A percentile compares a stretch with the other conserved stretches of the same genome.
phyloP scores from a whole-genome alignment of 306 rosid genomes.

The Lagenaria siceraria region DNA sequence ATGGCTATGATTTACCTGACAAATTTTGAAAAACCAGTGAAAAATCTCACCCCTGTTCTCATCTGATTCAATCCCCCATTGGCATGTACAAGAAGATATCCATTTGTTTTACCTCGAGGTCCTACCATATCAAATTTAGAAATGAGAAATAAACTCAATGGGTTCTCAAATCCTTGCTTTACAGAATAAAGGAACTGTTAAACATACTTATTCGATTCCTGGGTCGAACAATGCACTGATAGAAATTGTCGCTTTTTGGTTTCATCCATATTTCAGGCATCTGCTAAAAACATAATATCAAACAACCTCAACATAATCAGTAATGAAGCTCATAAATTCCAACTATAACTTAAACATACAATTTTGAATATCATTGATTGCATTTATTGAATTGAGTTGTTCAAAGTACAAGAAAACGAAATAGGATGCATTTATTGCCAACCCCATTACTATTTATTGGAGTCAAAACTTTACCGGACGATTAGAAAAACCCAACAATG shows the following conservation, averaged over 20 bases:
- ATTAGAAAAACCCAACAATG: neutral
- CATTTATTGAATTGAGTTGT: neutral
- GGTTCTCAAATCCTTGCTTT: neutral
- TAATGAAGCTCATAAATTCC: neutral
- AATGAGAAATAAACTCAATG: neutral
- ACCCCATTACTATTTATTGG: neutral
- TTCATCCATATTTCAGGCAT: constrained; percentile 84
- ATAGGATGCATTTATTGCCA: neutral
- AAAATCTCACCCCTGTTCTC: constrained; percentile 83
- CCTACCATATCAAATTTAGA: constrained; percentile 21
- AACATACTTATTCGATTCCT: constrained; percentile 54
- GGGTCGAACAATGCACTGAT: constrained; percentile 53
- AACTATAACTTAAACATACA: neutral
- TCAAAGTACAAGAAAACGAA: neutral
- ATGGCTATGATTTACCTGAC: neutral
- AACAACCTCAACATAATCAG: neutral
- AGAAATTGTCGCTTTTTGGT: constrained; percentile 51
- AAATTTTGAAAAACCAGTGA: neutral
- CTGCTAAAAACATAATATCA: constrained; percentile 19
- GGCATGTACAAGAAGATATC: constrained; percentile 87
- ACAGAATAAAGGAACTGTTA: neutral
- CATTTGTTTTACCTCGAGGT: constrained; percentile 44
- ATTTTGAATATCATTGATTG: neutral
- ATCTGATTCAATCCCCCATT: constrained; percentile 99
- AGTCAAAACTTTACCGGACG: neutral